Percentiles rank a stretch among this genome's conserved stretches.
Conservation (phyloP, 148 eudicot genomes). For the Polygonum aviculare region DNA sequence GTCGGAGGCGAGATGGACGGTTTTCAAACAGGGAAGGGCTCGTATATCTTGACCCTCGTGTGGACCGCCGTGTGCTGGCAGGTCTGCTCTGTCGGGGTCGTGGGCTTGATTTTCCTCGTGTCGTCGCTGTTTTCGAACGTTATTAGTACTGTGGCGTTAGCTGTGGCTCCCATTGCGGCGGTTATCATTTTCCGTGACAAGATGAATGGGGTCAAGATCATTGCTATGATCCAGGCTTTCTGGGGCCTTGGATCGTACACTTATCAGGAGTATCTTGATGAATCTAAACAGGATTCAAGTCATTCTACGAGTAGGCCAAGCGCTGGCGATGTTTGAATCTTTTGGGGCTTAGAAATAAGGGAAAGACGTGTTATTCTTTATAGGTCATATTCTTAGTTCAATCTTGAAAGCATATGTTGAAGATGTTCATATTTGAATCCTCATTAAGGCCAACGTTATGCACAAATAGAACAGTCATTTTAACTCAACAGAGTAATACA, state of each 20-base stretch:
- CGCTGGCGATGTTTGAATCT: neutral
- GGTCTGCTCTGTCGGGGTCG: slow-evolving; percentile 70
- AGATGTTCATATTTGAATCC: neutral
- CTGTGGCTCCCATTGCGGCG: slow-evolving; percentile 70
- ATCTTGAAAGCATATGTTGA: neutral
- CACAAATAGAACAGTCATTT: neutral
- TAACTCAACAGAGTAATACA: no score
- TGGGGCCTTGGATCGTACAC: slow-evolving; percentile 79
- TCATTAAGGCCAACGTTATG: neutral
- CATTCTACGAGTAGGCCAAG: neutral
- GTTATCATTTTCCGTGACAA: slow-evolving; percentile 62
- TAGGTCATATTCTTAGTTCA: neutral
- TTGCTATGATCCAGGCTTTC: slow-evolving; percentile 59
- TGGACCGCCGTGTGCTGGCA: slow-evolving; percentile 81
- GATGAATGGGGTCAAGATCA: slow-evolving; percentile 71
- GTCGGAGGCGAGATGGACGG: slow-evolving; percentile 48
- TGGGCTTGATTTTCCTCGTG: slow-evolving; percentile 75
- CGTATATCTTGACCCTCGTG: slow-evolving; percentile 66
- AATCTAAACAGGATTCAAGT: slow-evolving; percentile 9
- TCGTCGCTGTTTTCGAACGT: slow-evolving; percentile 86
- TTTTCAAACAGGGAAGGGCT: slow-evolving; percentile 44
- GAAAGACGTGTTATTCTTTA: neutral
- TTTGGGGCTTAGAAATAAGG: neutral
- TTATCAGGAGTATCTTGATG: slow-evolving; percentile 82
- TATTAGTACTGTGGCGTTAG: slow-evolving; percentile 71